A percentile compares a stretch with the other conserved stretches of the same genome.
Conservation (phyloP, 1,284 basidiomycete species). For the Apiotrichum mycotoxinovorans region DNA sequence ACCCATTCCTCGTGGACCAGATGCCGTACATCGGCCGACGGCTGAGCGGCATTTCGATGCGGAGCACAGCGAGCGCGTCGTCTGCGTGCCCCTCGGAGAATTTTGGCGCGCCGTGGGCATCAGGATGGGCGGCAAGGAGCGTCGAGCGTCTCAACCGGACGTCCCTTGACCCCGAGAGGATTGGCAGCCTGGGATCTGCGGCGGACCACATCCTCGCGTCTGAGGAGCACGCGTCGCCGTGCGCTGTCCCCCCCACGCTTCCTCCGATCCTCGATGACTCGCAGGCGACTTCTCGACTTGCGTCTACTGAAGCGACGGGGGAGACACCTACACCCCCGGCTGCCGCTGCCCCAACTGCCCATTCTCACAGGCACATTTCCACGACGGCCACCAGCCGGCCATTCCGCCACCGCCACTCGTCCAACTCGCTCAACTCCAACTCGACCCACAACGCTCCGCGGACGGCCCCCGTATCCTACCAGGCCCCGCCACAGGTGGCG, state of each 20-base stretch:
- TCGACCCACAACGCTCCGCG: too few relatives aligned
- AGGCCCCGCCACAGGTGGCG: too few relatives aligned
- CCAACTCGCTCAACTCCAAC: neutral
- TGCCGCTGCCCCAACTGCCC: too few relatives aligned
- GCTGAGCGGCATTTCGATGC: neutral
- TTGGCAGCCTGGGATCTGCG: neutral
- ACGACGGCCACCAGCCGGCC: too few relatives aligned
- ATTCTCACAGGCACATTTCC: too few relatives aligned
- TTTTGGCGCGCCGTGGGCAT: neutral
- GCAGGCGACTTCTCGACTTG: neutral
- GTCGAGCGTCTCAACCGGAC: neutral
- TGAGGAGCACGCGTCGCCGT: neutral
- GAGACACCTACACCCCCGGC: too few relatives aligned
- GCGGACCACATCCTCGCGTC: slow-evolving; percentile 3
- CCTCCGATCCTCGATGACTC: neutral
- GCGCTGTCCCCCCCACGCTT: neutral
- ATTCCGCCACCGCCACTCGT: neutral
- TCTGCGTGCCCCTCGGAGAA: neutral
- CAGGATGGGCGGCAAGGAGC: neutral
- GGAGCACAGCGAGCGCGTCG: neutral
- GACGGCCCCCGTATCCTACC: too few relatives aligned
- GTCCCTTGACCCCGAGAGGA: neutral
- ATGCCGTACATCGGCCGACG: slow-evolving; percentile 21
- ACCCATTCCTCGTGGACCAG: slow-evolving; percentile 31
- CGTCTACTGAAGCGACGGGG: too few relatives aligned